phyloP scores from a whole-genome alignment of 352 stramenopile species.

The Phytophthora foliorum region DNA sequence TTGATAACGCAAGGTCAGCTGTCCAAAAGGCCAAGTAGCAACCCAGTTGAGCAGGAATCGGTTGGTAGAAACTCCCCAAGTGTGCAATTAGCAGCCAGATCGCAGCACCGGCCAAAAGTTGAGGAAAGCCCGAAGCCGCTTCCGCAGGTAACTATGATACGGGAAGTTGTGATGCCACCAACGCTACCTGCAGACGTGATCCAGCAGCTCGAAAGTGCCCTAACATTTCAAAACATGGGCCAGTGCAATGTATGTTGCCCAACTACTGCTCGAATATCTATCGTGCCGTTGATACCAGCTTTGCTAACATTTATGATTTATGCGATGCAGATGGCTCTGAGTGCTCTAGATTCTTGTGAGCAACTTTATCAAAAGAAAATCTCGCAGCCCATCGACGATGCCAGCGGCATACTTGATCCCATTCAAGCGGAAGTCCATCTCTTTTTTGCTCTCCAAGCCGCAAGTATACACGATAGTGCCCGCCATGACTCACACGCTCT shows the following conservation, averaged over 20 bases:
- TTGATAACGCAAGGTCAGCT: constrained; percentile 17
- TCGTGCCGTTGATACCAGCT: background rate
- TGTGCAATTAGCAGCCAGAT: background rate
- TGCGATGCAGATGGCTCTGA: constrained; percentile 65
- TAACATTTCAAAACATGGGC: constrained; percentile 74
- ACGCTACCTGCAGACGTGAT: constrained; percentile 46
- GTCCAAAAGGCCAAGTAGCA: constrained; percentile 21
- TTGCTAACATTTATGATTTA: background rate
- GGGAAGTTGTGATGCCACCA: constrained; percentile 62
- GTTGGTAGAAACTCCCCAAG: background rate
- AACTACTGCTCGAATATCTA: background rate
- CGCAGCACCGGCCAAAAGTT: background rate
- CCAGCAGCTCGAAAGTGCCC: constrained; percentile 57
- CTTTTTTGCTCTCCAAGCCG: constrained; percentile 61
- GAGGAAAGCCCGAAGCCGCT: constrained; percentile 24
- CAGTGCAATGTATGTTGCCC: constrained; percentile 64
- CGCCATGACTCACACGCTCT: constrained; percentile 59
- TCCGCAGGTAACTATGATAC: constrained; percentile 66
- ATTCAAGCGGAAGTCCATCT: constrained; percentile 50
- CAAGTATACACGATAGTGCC: constrained; percentile 68
- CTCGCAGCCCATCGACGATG: constrained; percentile 2
- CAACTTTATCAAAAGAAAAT: constrained; percentile 42
- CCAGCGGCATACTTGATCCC: background rate
- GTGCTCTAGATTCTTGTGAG: constrained; percentile 55
- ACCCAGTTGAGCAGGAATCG: background rate